Evolutionary conservation across 805 yeast genomes (phyloP).

Genomic region (Yamadazyma insecticola): DNA sequence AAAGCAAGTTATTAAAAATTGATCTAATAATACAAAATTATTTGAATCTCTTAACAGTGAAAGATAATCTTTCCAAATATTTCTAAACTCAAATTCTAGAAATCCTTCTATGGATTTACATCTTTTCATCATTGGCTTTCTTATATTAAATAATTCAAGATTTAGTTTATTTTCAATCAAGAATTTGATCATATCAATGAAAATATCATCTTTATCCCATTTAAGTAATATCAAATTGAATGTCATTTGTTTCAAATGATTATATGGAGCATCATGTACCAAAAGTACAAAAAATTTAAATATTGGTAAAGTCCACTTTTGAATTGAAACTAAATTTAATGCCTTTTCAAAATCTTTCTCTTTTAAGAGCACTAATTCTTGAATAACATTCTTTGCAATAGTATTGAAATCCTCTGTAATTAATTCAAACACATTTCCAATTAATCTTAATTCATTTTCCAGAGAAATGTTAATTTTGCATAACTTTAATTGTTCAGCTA

Average conservation of each 20-base stretch:
- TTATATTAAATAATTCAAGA: constrained; percentile 15
- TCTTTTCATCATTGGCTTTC: constrained; percentile 5
- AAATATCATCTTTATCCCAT: constrained; percentile 13
- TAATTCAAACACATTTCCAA: constrained; percentile 13
- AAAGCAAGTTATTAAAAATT: constrained; percentile 2
- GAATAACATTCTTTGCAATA: constrained; percentile 31
- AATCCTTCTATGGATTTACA: constrained; percentile 1
- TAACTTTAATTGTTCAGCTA: constrained; percentile 6
- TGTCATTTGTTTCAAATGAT: constrained; percentile 21
- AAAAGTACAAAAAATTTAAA: constrained; percentile 29
- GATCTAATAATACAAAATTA: constrained; percentile 4
- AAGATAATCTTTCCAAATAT: constrained; percentile 5
- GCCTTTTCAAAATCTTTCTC: constrained; percentile 20
- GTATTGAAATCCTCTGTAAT: constrained; percentile 15
- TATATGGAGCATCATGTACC: constrained; percentile 32
- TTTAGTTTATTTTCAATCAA: constrained; percentile 22
- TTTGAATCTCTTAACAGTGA: constrained; percentile 1
- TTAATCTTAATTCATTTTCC: constrained; percentile 15
- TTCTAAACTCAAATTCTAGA: constrained; percentile 3
- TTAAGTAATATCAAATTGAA: constrained; percentile 15
- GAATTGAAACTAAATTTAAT: constrained; percentile 16
- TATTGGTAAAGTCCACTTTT: constrained; percentile 25
- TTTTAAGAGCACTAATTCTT: constrained; percentile 18
- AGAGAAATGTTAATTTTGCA: constrained; percentile 15
- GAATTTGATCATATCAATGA: constrained; percentile 17